These are phyloP conservation scores for Entomortierella parvispora DNA, from an alignment of 192 early-diverging fungal genomes.

Conservation along the genomic window DNA sequence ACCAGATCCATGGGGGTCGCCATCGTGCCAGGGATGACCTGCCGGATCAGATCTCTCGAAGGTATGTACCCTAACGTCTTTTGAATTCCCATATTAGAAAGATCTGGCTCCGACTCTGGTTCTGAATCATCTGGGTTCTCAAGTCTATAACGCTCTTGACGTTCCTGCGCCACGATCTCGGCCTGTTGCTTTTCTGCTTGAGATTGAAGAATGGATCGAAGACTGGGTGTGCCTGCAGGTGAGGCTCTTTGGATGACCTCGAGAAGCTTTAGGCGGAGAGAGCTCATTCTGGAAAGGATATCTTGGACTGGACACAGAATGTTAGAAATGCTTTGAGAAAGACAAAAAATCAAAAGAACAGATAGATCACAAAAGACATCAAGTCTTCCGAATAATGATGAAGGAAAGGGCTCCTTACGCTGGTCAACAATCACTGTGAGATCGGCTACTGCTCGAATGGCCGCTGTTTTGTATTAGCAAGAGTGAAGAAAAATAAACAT, in stretches of 20 bases:
- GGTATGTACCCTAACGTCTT: constrained; percentile 24
- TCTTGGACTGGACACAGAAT: constrained; percentile 22
- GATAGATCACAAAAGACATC: neutral
- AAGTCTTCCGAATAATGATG: too few relatives aligned
- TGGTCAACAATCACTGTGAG: constrained; percentile 27
- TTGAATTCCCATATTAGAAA: neutral
- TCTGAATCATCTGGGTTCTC: too few relatives aligned
- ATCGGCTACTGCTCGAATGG: constrained; percentile 16
- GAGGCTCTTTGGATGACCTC: constrained; percentile 25
- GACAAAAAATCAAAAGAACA: neutral
- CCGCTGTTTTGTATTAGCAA: constrained; percentile 17
- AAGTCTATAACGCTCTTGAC: neutral
- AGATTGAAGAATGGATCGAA: constrained; percentile 13
- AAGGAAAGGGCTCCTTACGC: too few relatives aligned
- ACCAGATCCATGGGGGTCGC: constrained; percentile 28
- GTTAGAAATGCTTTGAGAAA: neutral
- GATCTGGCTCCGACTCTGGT: too few relatives aligned
- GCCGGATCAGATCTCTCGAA: constrained; percentile 7
- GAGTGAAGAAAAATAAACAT: neutral
- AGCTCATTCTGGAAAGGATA: constrained; percentile 25
- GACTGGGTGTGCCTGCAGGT: constrained; percentile 21
- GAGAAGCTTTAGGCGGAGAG: constrained; percentile 19
- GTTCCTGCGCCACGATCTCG: neutral
- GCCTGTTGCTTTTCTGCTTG: constrained; percentile 15
- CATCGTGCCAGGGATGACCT: constrained; percentile 23